Base-by-base conservation (phyloP, 23 red algal species). In the Agarophyton chilense region DNA sequence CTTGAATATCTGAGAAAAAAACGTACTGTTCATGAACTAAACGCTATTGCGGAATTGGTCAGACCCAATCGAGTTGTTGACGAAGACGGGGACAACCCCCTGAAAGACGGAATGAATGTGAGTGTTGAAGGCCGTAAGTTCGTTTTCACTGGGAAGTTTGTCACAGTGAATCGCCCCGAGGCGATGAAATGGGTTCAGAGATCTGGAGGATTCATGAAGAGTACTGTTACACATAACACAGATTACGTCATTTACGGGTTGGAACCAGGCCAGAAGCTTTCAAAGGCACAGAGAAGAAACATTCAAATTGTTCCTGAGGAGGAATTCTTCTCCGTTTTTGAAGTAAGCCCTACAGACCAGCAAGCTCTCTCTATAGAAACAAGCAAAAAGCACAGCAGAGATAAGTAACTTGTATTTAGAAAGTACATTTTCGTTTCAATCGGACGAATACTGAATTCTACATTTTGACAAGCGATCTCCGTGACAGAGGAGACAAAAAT, bases 101-200 rank as follows among this genome's bases (percentile, higher is more conserved):
- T 89, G 2, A 42, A 24, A 25, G 13, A 1, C n/a, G 65, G 13
- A 9, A 52, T 19, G 38, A 46, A 54, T 43, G 55, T 38, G 5
- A 34, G 28, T 11, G 67, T 86, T 12, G 73, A 72, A 12, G 92
- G 72, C 43, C 89, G 87, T 35, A 78, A 62, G 18, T 86, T 94
- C 40, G 92, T 81, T 5, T 94, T 94, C 66, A 94, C 92, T 0
- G 92, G 92, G 10, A 87, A 85, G 42, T 58, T 94, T 36, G 74
- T 51, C 16, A 68, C 36, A 29, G 36, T 89, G 60, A 41, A 64
- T 39, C 66, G 92, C 29, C 51, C 64, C 12, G 52, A 36, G 35
- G 70, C 75, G 25, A 90, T 64, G 65, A 87, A 94, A 72, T 80
- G 67, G 72, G 50, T 94, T 24, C 55, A 39, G 53, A 62, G 25